These are phyloP conservation scores for Periconia sp. DNA, from an alignment of 2,329 filamentous ascomycete genomes.

Conservation along the genomic window DNA sequence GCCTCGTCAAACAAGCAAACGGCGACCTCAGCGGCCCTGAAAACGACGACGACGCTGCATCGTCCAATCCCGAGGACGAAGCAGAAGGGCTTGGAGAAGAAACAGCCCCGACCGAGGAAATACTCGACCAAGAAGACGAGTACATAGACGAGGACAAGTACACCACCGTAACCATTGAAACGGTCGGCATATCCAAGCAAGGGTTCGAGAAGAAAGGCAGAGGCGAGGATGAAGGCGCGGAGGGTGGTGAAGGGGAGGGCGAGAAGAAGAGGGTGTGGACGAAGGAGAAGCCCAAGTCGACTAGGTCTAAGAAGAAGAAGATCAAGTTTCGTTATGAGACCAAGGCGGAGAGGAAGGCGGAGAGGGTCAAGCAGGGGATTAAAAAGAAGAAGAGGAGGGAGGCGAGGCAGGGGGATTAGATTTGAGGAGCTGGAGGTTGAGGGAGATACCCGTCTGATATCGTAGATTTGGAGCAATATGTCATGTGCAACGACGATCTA, in stretches of 20 bases:
- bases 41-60: slow-evolving; percentile 66
- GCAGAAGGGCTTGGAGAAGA: slow-evolving; percentile 67
- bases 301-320: slow-evolving; percentile 77
- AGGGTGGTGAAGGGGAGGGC: slow-evolving; percentile 22
- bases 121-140: slow-evolving; percentile 82
- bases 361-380: slow-evolving; percentile 66
- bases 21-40: slow-evolving; percentile 46
- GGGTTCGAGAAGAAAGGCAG: slow-evolving; percentile 65
- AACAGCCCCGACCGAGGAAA: slow-evolving; percentile 51
- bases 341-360: slow-evolving; percentile 76
- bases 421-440: not conserved
- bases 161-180: slow-evolving; percentile 92
- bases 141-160: slow-evolving; percentile 97
- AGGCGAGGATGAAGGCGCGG: slow-evolving; percentile 31
- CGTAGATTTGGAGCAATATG: too few species aligned
- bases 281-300: slow-evolving; percentile 54
- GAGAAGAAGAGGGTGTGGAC: slow-evolving; percentile 50
- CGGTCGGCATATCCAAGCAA: slow-evolving; percentile 78
- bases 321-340: slow-evolving; percentile 92
- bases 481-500: slow-evolving; percentile 1
- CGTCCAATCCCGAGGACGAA: slow-evolving; percentile 32
- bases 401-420: slow-evolving; percentile 52
- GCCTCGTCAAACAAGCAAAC: slow-evolving; percentile 68
- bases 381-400: slow-evolving; percentile 75
- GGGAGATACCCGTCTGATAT: slow-evolving; percentile 6